Base-by-base conservation (phyloP, 176 grass and related monocot genomes). In the Chloris gayana region DNA sequence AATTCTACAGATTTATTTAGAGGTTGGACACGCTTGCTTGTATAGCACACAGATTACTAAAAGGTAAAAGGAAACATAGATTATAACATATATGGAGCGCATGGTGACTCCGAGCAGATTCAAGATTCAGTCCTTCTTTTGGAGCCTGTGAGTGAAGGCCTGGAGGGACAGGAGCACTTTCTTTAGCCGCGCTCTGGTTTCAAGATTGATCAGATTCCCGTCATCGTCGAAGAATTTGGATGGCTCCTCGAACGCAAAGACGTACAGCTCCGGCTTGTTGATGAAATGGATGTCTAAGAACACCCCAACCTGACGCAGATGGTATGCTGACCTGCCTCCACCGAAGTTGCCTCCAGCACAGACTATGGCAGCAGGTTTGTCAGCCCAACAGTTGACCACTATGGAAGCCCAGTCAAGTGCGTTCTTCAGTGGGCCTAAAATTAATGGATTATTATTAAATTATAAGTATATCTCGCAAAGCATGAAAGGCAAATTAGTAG, bases 241-340 rank as follows among this genome's bases (percentile, higher is more conserved):
- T 26, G 89, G 92, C 11, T 87, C 87, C 27, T 91, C 72, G 74
- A 86, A 88, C 54, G 83, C 87, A 26, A 58, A 51, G 70, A 97
- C 79, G 25, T 85, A 94, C 1, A 97, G 49, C 82, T 94, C 92
- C 7, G 92, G 92, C 57, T 97, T 97, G 83, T 97, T 97, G 86
- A 97, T 97, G 88, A 97, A 97, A 78, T 97, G 92, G 68, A 97
- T 90, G 83, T 97, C 95, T 45, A 97, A 31, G 72, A 88, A 92
- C 26, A 94, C 92, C 4, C 95, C 95, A 17, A 97, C 79, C 56
- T 97, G 92, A 24, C 92, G 87, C 54, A 97, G 87, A 78, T 94
- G 95, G 77, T 92, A 94, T 33, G 90, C 87, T 0, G 91, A 87
- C 59, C 83, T 81, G 46, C 82, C 71, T 1, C 95, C 89, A n/a